Conservation (phyloP, 768 basidiomycete genomes). For the Trametes villosa region DNA sequence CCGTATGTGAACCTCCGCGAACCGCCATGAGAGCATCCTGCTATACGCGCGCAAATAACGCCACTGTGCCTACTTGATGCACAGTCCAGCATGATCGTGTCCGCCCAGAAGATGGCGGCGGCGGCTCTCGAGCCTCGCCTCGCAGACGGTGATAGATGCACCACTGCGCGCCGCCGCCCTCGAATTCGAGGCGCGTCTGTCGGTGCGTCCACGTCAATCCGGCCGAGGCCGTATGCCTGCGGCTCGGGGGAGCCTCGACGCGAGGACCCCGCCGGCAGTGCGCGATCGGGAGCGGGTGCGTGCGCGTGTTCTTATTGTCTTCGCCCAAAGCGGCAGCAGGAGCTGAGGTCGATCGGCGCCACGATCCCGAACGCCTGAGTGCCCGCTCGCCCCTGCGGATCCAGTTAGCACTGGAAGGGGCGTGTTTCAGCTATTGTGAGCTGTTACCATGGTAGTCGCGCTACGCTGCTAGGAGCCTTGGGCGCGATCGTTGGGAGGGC, state of each 20-base stretch:
- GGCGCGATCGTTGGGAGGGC: not conserved
- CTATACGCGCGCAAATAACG: not conserved
- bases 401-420: not conserved
- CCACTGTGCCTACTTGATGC: conserved; percentile 11
- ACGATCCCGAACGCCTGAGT: not conserved
- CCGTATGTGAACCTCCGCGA: not conserved
- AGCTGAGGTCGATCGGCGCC: conserved; percentile 10
- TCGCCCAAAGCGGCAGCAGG: conserved; percentile 12
- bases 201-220: not conserved
- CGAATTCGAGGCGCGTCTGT: not conserved
- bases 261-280: not conserved
- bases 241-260: not conserved
- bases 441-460: conserved; percentile 8
- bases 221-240: conserved; percentile 1
- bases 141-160: not conserved
- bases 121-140: not conserved
- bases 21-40: not conserved
- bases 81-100: not conserved
- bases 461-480: not conserved
- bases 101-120: not conserved
- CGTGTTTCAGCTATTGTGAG: conserved; percentile 8
- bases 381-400: not conserved
- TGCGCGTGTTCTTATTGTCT: conserved; percentile 18
- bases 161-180: not conserved
- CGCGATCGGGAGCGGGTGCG: conserved; percentile 3